Conservation (phyloP, 225 moss, liverwort and hornwort genomes). For the Polytrichum commune region DNA sequence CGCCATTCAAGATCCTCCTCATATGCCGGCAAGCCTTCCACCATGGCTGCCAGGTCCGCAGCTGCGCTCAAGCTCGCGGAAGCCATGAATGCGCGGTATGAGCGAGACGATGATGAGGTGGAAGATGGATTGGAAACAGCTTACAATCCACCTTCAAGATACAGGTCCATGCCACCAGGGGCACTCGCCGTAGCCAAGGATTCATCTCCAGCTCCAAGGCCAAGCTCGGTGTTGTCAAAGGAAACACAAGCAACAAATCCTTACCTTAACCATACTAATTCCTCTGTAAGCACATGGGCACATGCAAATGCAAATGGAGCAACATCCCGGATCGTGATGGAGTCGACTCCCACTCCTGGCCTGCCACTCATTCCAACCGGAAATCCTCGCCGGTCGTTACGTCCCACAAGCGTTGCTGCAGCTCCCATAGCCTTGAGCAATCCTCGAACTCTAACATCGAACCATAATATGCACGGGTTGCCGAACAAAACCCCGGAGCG, state of each 20-base stretch:
- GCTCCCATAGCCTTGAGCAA: background rate
- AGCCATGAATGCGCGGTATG: constrained; percentile 1
- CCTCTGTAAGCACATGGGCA: background rate
- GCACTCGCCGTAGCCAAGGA: background rate
- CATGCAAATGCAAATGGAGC: background rate
- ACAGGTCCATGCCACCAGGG: background rate
- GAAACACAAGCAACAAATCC: background rate
- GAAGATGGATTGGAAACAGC: background rate
- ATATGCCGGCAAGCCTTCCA: background rate
- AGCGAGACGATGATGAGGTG: constrained; percentile 1
- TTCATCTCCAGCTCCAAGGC: background rate
- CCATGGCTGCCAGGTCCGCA: background rate
- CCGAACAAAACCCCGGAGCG: constrained; percentile 1
- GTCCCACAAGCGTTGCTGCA: background rate
- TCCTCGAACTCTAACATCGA: background rate
- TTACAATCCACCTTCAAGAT: background rate
- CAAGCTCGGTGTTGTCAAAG: background rate
- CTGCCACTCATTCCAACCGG: background rate
- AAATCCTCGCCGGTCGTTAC: background rate
- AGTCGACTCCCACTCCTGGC: background rate
- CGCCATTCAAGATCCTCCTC: background rate
- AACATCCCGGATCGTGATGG: background rate
- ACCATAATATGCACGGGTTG: background rate
- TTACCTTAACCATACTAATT: background rate
- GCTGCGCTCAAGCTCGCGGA: background rate